Conservation (phyloP, 441 rosid species). For the Metrosideros polymorpha region DNA sequence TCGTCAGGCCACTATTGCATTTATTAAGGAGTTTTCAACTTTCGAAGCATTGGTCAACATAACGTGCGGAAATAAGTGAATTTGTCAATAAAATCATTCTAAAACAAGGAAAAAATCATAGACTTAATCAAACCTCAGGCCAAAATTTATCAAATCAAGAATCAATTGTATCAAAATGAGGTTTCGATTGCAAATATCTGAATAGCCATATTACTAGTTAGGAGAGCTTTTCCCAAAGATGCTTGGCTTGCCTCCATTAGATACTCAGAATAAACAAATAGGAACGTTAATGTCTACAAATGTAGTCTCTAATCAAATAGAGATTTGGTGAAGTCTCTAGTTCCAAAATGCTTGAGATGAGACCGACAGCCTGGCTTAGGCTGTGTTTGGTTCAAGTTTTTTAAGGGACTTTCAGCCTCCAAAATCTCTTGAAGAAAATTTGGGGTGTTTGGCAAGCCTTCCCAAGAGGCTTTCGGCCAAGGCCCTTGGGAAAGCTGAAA, state of each 20-base stretch:
- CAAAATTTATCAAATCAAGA: neutral
- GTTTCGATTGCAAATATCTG: neutral
- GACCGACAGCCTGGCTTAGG: neutral
- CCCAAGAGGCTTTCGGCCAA: no score
- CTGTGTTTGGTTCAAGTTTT: no score
- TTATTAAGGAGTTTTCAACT: neutral
- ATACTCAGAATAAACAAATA: neutral
- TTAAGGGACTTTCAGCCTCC: no score
- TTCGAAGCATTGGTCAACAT: neutral
- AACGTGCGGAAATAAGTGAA: neutral
- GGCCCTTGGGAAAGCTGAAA: no score
- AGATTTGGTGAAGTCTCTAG: neutral
- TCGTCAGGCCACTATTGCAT: accelerated
- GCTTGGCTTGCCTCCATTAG: neutral
- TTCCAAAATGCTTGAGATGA: neutral
- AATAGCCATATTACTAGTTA: neutral
- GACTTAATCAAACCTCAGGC: neutral
- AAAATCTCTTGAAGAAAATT: no score
- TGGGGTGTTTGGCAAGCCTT: no score
- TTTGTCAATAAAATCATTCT: neutral
- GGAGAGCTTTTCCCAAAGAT: neutral
- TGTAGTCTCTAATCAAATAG: neutral
- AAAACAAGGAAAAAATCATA: neutral
- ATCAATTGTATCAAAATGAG: neutral
- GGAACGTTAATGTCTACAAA: no score